Evolutionary conservation across 352 stramenopile species (phyloP).

Genomic region (Phytophthora kernoviae): DNA sequence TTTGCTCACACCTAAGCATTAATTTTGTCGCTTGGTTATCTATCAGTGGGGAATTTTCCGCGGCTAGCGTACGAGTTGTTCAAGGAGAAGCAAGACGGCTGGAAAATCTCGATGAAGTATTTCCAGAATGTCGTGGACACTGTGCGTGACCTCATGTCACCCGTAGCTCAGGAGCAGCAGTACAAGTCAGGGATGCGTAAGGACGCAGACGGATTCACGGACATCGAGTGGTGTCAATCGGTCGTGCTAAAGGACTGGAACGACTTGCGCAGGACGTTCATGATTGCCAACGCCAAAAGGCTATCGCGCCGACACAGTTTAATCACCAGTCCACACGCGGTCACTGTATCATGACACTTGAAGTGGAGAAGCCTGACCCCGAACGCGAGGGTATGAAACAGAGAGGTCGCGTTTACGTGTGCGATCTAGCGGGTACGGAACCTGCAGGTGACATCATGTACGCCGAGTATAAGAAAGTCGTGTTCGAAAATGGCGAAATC

Average conservation of each 20-base stretch:
- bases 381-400: slow-evolving; percentile 91
- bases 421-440: slow-evolving; percentile 93
- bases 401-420: slow-evolving; percentile 92
- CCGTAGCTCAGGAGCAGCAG: slow-evolving; percentile 91
- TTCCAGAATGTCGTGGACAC: slow-evolving; percentile 97
- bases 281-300: slow-evolving; percentile 92
- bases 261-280: slow-evolving; percentile 91
- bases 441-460: slow-evolving; percentile 94
- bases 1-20: background rate
- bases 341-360: slow-evolving; percentile 96
- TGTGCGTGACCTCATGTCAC: slow-evolving; percentile 94
- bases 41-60: slow-evolving; percentile 89
- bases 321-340: slow-evolving; percentile 94
- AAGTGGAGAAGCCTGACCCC: slow-evolving; percentile 93
- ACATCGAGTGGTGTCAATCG: slow-evolving; percentile 95
- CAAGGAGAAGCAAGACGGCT: slow-evolving; percentile 94
- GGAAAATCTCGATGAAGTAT: slow-evolving; percentile 98
- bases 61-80: slow-evolving; percentile 94
- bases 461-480: slow-evolving; percentile 93
- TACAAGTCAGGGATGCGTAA: slow-evolving; percentile 97
- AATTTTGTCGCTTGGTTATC: background rate
- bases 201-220: slow-evolving; percentile 93
- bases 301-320: slow-evolving; percentile 94
- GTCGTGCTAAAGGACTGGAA: slow-evolving; percentile 94
- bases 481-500: slow-evolving; percentile 91